Conservation (phyloP, 768 basidiomycete species). For the Termitomyces sp. region DNA sequence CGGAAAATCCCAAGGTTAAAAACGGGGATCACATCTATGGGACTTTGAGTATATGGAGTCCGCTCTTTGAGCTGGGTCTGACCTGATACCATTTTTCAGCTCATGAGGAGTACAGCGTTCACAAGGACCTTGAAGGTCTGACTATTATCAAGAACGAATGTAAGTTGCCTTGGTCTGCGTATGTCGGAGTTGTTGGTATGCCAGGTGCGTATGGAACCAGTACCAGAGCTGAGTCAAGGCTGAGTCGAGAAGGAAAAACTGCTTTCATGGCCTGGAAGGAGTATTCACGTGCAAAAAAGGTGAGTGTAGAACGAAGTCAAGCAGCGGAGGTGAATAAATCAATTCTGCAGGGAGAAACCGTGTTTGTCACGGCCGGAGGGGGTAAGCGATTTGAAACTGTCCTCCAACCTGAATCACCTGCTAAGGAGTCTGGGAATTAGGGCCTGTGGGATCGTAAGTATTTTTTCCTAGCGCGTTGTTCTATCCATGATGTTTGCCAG, state of each 20-base stretch:
- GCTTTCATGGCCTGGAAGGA: slow-evolving; percentile 35
- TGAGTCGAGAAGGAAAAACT: slow-evolving; percentile 17
- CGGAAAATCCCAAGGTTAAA: slow-evolving; percentile 13
- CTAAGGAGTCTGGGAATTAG: slow-evolving; percentile 13
- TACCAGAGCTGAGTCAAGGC: neutral
- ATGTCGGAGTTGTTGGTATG: slow-evolving; percentile 48
- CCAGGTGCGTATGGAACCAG: slow-evolving; percentile 29
- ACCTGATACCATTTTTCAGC: slow-evolving; percentile 16
- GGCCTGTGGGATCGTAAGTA: slow-evolving; percentile 55
- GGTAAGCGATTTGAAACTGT: slow-evolving; percentile 19
- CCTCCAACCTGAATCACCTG: neutral
- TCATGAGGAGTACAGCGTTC: slow-evolving; percentile 35
- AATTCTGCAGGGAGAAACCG: slow-evolving; percentile 24
- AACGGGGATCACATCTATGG: slow-evolving; percentile 28
- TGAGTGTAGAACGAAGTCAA: neutral
- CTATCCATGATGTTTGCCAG: slow-evolving; percentile 14
- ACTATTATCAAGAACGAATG: slow-evolving; percentile 31
- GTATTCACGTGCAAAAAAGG: slow-evolving; percentile 28
- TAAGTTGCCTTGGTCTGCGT: slow-evolving; percentile 41
- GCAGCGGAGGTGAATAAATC: too few species aligned
- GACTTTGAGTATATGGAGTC: slow-evolving; percentile 9
- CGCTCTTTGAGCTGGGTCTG: too few species aligned
- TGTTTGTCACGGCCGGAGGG: slow-evolving; percentile 30
- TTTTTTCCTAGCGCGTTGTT: neutral
- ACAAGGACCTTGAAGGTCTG: slow-evolving; percentile 10